Conservation (phyloP, 352 stramenopile species). For the Globisporangium alternatum region DNA sequence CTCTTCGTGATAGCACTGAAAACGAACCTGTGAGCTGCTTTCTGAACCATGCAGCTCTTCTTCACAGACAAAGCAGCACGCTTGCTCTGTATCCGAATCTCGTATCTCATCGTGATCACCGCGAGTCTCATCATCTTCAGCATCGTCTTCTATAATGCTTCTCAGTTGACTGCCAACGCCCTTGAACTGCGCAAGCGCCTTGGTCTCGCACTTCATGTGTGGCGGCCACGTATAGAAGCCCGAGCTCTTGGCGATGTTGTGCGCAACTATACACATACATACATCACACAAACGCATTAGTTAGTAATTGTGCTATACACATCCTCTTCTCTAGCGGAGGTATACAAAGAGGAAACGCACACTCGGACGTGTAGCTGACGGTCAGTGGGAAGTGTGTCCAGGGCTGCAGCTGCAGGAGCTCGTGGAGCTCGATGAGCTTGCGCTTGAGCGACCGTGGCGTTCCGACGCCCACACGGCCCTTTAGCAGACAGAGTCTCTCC, state of each 20-base stretch:
- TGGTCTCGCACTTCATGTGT: constrained; percentile 40
- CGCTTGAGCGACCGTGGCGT: constrained; percentile 56
- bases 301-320: neutral
- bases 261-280: constrained; percentile 15
- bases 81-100: neutral
- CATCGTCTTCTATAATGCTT: neutral
- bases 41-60: constrained; percentile 9
- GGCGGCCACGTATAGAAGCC: constrained; percentile 30
- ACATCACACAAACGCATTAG: neutral
- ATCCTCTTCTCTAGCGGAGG: neutral
- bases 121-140: neutral
- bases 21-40: constrained; percentile 11
- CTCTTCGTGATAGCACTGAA: constrained; percentile 36
- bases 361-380: constrained; percentile 47
- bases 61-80: constrained; percentile 49
- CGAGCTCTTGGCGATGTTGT: constrained; percentile 33
- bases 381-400: constrained; percentile 48
- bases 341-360: constrained; percentile 15
- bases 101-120: neutral
- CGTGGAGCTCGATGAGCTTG: constrained; percentile 67
- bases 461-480: constrained; percentile 37
- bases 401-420: constrained; percentile 56
- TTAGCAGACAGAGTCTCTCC: constrained; percentile 28
- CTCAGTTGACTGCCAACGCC: constrained; percentile 7
- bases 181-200: constrained; percentile 21